Evolutionary conservation across 2,329 filamentous ascomycete species (phyloP).

Genomic region (Cordyceps farinosa): DNA sequence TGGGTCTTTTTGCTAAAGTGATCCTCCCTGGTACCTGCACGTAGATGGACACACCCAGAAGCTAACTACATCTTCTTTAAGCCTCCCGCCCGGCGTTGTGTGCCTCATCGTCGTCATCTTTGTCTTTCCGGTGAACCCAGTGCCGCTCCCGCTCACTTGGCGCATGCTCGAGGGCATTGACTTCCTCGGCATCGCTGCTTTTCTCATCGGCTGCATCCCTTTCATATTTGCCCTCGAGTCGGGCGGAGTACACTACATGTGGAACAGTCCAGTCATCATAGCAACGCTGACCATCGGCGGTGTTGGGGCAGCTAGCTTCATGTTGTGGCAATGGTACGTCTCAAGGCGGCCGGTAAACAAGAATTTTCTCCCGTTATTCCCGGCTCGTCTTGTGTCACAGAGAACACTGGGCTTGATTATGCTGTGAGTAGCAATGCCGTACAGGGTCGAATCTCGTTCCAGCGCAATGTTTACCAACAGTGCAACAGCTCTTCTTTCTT

Average conservation of each 20-base stretch:
- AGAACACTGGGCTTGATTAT: background rate
- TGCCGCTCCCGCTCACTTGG: background rate
- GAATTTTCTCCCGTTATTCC: background rate
- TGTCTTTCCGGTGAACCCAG: background rate
- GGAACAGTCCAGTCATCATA: background rate
- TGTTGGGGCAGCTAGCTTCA: background rate
- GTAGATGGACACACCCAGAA: too few species aligned
- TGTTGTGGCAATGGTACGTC: background rate
- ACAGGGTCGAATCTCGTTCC: background rate
- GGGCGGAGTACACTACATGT: background rate
- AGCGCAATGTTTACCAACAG: background rate
- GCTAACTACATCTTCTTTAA: background rate
- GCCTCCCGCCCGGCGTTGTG: background rate
- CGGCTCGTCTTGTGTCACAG: background rate
- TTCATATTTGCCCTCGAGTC: background rate
- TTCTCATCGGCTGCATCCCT: slow-evolving; percentile 4
- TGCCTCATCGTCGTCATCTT: background rate
- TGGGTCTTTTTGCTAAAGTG: background rate
- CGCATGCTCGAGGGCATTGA: background rate
- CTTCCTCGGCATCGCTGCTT: slow-evolving; percentile 17
- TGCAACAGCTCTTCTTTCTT: background rate
- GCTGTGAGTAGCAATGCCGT: background rate
- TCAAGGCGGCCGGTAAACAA: background rate
- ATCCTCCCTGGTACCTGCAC: background rate
- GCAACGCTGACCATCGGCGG: background rate